Evolutionary conservation across 768 basidiomycete species (phyloP), one percentile per base, ranked within the genome.

Genomic region (Cystofilobasidium ferigula): DNA sequence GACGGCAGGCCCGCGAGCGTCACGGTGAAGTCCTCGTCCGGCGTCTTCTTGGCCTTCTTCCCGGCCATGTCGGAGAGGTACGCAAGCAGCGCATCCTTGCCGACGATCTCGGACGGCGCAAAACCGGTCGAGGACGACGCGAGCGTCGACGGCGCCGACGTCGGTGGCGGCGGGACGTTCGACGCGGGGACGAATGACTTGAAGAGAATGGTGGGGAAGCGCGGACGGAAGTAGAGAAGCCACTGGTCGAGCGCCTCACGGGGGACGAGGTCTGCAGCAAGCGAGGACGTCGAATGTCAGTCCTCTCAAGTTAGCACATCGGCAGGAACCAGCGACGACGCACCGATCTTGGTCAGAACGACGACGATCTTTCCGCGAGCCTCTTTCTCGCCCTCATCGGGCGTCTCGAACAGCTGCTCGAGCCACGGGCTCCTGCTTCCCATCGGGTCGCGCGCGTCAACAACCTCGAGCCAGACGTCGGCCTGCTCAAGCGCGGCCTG

Each of bases 341-440:
- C 71, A 89, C 91, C 91, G 70, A 86, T 86, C 79, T 95, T 95
- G 75, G 87, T 93, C 62, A 95, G 75, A 22, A 93, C 79, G n/a
- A 91, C 76, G 24, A 86, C 70, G 16, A 86, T 76, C 74, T 76
- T 79, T 36, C 69, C 71, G 71, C 81, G 81, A 67, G 75, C 81
- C 45, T 68, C 74, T 51, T 74, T 78, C 51, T 78, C 77, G 40
- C 75, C 75, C 45, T 76, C 75, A 14, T 63, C 70, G 38, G 66
- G 64, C 40, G 58, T 65, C 32, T 57, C 48, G 40, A 59, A 77
- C 76, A 85, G 74, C 26, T 80, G 76, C 73, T 92, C 88, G 58
- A 89, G 64, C 66, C 81, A 80, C 36, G 74, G 73, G 71, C 86
- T 88, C 59, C 89, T 80, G 73, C 82, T 85, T 24, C 86, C 79